Percentiles rank a stretch among this genome's conserved stretches.
phyloP scores from a whole-genome alignment of 495 filamentous ascomycete species.

The Neurospora sp. region DNA sequence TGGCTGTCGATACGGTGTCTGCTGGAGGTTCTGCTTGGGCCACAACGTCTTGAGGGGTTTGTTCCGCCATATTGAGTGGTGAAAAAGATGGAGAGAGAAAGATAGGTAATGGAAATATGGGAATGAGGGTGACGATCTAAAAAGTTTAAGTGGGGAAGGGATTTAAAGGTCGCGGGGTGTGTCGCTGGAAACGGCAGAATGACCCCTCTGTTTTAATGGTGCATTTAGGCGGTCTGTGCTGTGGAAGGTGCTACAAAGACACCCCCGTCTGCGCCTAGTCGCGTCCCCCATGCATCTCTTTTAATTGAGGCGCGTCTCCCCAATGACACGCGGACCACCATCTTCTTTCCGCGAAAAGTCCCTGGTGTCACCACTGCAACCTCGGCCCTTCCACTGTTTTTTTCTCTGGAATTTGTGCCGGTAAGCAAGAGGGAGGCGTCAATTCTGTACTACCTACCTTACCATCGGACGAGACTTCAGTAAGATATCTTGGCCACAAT shows the following conservation, averaged over 20 bases:
- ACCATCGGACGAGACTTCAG: background rate
- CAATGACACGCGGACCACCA: background rate
- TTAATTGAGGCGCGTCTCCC: constrained; percentile 20
- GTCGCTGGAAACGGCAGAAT: background rate
- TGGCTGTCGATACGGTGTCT: constrained; percentile 1
- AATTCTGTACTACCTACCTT: background rate
- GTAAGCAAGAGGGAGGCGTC: background rate
- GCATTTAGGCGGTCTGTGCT: background rate
- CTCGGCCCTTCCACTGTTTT: background rate
- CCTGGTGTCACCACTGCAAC: background rate
- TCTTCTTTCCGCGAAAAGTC: background rate
- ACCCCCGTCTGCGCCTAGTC: constrained; percentile 1
- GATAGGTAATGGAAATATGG: background rate
- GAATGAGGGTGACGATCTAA: background rate
- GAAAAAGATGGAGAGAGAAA: background rate
- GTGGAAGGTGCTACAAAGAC: background rate
- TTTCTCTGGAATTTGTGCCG: background rate
- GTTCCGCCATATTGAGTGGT: constrained; percentile 2
- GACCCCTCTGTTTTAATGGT: background rate
- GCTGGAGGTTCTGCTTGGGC: background rate
- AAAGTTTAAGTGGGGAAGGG: background rate
- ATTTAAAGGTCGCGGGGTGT: background rate
- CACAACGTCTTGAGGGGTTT: background rate
- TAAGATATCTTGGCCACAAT: constrained; percentile 35
- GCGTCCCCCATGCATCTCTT: constrained; percentile 12